Base-by-base conservation (phyloP, 2,329 filamentous ascomycete species). In the Aspergillus sp. region DNA sequence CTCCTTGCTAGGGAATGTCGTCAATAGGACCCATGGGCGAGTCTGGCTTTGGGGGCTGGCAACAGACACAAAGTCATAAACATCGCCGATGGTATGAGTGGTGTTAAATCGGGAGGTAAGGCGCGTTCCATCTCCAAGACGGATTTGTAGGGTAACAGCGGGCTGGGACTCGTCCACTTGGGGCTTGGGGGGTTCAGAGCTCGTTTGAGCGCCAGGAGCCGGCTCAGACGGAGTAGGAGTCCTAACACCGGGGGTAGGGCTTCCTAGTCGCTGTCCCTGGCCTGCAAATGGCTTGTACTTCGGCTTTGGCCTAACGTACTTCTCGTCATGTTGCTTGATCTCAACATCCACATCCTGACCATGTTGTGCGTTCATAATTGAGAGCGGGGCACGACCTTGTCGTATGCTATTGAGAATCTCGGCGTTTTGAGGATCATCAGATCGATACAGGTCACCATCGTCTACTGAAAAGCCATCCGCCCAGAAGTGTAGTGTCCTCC, bases 311-410 rank as follows among this genome's bases (percentile, higher is more conserved):
- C 80, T 79, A 56, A 82, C 80, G 68, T 87, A 88, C 64, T 87
- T 83, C 67, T 84, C 81, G 37, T 85, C 83, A 67, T 87, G 85
- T 67, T 86, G 84, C 58, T 86, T 82, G 30, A 88, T 80, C 64
- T 86, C 82, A 44, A 88, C 82, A 64, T 88, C 85, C 4, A 88
- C 85, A 68, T 86, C 84, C 68, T 88, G 85, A 24, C 82, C 83
- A 3, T 79, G 82, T 66, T 83, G 76, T 12, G 88, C 85, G 62
- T 86, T 85, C 71, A 88, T 79, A 61, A 88, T 83, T 15, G 82
- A 80, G 24, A 87, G 77, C 42, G 86, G 86, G 6, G 86, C 86
- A 40, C 83, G 81, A 42, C 86, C 86, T 48, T 82, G 79, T 64
- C 86, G 83, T 72, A 88, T 88, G 66, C 85, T 82, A 40, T 84